Conservation (phyloP, 2,329 filamentous ascomycete species). For the Hypoxylon sp. region DNA sequence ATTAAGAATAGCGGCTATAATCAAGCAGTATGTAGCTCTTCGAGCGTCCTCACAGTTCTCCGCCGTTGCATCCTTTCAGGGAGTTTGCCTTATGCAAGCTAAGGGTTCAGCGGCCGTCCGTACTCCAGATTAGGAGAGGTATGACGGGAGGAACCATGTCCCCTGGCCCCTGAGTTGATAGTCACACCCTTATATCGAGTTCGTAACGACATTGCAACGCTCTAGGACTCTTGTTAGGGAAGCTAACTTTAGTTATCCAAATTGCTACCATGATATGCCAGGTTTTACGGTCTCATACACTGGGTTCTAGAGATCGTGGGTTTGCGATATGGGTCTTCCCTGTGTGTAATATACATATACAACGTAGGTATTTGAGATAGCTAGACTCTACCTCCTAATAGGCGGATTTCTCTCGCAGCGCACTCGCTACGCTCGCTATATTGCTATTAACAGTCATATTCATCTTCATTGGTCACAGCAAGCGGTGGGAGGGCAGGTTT, state of each 20-base stretch:
- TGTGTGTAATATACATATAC: not conserved
- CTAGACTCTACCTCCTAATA: not conserved
- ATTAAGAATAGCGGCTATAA: conserved; percentile 17
- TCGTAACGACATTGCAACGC: not conserved
- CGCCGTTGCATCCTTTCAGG: not conserved
- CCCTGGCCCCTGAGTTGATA: not conserved
- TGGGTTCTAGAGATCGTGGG: not conserved
- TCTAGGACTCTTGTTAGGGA: not conserved
- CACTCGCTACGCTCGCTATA: not conserved
- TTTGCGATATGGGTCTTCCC: not conserved
- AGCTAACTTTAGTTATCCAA: not conserved
- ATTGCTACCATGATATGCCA: not conserved
- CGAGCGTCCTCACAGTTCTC: not conserved
- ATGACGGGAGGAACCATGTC: not conserved
- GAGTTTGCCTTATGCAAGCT: not conserved
- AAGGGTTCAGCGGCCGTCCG: not conserved
- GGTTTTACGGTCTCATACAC: not conserved
- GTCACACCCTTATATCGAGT: not conserved
- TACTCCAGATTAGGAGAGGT: not conserved
- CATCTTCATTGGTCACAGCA: not conserved
- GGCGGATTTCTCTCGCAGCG: not conserved
- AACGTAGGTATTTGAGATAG: not conserved
- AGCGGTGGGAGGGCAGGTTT: not conserved
- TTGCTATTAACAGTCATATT: not conserved
- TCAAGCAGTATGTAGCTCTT: not conserved